phyloP scores from a whole-genome alignment of 805 yeast species.

The Pichia eremophila region DNA sequence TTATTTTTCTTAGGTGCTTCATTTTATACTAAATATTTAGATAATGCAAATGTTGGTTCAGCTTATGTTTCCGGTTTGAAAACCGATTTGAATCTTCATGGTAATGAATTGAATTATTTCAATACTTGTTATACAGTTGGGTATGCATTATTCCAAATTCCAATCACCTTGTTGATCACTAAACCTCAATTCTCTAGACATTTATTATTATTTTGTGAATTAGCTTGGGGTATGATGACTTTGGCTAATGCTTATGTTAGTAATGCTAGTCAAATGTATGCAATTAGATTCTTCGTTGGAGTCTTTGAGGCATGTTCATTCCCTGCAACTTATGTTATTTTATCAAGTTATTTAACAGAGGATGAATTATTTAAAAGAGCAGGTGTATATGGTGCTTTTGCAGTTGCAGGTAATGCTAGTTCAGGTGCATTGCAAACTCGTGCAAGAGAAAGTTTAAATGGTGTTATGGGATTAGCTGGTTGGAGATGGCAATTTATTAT shows the following conservation, averaged over 20 bases:
- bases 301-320: constrained; percentile 61
- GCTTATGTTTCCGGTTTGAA: constrained; percentile 62
- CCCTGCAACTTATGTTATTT: constrained; percentile 51
- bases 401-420: constrained; percentile 48
- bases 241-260: constrained; percentile 41
- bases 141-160: constrained; percentile 50
- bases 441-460: constrained; percentile 23
- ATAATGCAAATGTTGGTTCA: constrained; percentile 49
- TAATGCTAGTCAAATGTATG: constrained; percentile 42
- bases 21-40: constrained; percentile 62
- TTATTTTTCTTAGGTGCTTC: constrained; percentile 25
- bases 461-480: constrained; percentile 28
- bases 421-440: constrained; percentile 44
- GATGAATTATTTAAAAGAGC: constrained; percentile 53
- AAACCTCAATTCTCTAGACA: constrained; percentile 42
- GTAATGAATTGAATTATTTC: constrained; percentile 53
- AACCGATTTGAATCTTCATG: constrained; percentile 46
- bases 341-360: constrained; percentile 49
- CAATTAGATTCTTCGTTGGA: constrained; percentile 57
- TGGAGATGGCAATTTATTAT: constrained; percentile 51
- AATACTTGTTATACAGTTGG: constrained; percentile 54
- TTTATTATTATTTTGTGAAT: constrained; percentile 45
- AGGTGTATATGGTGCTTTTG: constrained; percentile 55
- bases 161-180: constrained; percentile 49
- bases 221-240: constrained; percentile 62